Evolutionary conservation across 805 yeast species (phyloP).

Genomic region (Cyberlindnera euphorbiae): DNA sequence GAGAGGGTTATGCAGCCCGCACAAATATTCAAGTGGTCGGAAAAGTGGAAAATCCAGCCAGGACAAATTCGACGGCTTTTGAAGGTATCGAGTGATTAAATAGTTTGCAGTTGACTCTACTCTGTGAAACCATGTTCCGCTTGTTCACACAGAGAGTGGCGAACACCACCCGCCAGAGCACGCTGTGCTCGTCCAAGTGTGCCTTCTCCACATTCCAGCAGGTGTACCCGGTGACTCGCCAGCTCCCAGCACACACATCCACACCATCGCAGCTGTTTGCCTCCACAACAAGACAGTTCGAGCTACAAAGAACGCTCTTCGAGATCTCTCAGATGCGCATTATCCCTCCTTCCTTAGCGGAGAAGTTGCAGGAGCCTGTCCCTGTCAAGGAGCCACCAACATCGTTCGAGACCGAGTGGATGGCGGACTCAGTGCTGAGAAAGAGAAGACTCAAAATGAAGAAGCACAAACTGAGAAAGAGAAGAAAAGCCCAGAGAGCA

Average conservation of each 20-base stretch:
- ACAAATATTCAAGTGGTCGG: no score
- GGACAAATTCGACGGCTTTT: no score
- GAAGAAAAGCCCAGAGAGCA: conserved; percentile 90
- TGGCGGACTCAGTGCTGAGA: conserved; percentile 65
- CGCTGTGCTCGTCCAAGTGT: no score
- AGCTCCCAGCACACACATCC: conserved; percentile 3
- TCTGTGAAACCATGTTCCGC: conserved; percentile 7
- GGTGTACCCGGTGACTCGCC: conserved; percentile 13
- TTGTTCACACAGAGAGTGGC: not conserved
- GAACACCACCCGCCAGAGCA: no score
- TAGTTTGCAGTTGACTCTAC: no score
- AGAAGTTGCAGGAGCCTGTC: conserved; percentile 17
- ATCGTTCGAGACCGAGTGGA: conserved; percentile 10
- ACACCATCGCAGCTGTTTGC: conserved; percentile 6
- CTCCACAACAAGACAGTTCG: conserved; percentile 9
- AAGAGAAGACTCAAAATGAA: conserved; percentile 94
- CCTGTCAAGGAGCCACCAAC: conserved; percentile 1
- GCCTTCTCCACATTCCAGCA: conserved; percentile 10
- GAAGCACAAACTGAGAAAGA: conserved; percentile 94
- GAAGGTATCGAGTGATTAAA: no score
- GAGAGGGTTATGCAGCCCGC: not conserved
- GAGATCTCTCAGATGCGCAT: conserved; percentile 18
- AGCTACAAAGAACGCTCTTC: conserved; percentile 9
- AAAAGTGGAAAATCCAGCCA: no score
- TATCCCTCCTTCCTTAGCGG: conserved; percentile 20